Evolutionary conservation across 2,329 filamentous ascomycete species (phyloP), one percentile per base, ranked within the genome.

Genomic region (Phyllosticta paracitricarpa): DNA sequence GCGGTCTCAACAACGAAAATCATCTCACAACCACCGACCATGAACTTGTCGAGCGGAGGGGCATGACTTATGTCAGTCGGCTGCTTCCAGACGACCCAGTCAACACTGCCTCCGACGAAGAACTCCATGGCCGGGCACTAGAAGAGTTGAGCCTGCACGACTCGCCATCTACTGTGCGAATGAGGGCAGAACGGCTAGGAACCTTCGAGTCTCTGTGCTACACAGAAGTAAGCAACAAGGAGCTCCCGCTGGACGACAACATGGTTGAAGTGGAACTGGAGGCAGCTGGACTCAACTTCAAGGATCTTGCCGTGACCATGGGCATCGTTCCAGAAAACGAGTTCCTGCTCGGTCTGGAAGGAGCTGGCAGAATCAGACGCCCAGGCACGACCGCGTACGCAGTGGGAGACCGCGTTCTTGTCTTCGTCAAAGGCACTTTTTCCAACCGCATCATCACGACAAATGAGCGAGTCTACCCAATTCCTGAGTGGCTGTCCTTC

Each of bases 261-360:
- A n/a, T 63, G 10, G 63, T 70, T 3, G 63, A 68, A 40, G 51
- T 69, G 4, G 64, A 70, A 25, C 52, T 66, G 0, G 52, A 59
- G 24, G 59, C 62, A 5, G 61, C 54, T 6, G 67, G 67, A 0
- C 6, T 69, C 14, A 68, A 69, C 55, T 64, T 61, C 35, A 65
- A 66, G 30, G 64, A 66, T 25, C 26, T 65, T 12, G 56, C 59
- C 40, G 62, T 62, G 7, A 58, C 63, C 1, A 63, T 66, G 63
- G 65, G 59, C n/a, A 51, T 62, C n/a, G 59, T 62, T 2, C 58
- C 62, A 14, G 62, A 51, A 25, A 54, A 63, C 28, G 58, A 63
- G 35, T 57, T 62, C 25, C 26, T 64, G 17, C 10, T 67, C 17
- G 66, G 65, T 14, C 57, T 58, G 14, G 66, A 67, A 57, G 59